These are phyloP conservation scores for Yueomyces sp. DNA, from an alignment of 805 yeast species.

Conservation along the genomic window DNA sequence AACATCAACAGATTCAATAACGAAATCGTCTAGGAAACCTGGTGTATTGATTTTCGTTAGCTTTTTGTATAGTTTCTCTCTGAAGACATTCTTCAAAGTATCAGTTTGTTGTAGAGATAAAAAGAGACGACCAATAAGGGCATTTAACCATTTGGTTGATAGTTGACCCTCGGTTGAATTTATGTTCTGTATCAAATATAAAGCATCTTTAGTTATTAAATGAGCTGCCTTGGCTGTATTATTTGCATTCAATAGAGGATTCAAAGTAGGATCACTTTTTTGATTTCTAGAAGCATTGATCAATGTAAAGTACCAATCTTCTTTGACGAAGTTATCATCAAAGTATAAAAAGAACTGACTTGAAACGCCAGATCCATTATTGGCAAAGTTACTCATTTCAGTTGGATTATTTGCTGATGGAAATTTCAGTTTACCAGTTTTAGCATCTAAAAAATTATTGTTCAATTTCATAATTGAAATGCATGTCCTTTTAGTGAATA, in stretches of 20 bases:
- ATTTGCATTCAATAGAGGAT: conserved; percentile 38
- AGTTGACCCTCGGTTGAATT: conserved; percentile 76
- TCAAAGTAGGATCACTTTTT: conserved; percentile 11
- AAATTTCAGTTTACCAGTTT: conserved; percentile 1
- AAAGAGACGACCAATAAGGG: conserved; percentile 71
- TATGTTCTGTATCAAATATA: conserved; percentile 58
- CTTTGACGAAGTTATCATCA: conserved; percentile 71
- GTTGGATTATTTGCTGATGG: background rate
- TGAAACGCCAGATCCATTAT: background rate
- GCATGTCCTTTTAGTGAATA: conserved; percentile 71
- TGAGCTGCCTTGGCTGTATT: conserved; percentile 62
- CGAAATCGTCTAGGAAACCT: conserved; percentile 74
- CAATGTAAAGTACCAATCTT: conserved; percentile 84
- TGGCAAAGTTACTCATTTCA: background rate
- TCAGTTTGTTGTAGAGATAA: conserved; percentile 64
- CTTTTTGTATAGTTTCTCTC: conserved; percentile 52
- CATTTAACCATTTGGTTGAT: conserved; percentile 85
- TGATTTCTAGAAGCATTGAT: conserved; percentile 53
- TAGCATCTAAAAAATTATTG: conserved; percentile 9
- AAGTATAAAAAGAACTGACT: conserved; percentile 49
- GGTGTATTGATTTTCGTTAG: conserved; percentile 73
- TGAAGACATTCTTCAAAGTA: conserved; percentile 43
- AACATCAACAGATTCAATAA: conserved; percentile 54
- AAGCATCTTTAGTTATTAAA: conserved; percentile 56
- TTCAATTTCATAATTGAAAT: conserved; percentile 52